Base-by-base conservation (phyloP, 2,329 filamentous ascomycete genomes). In the Gaeumannomyces sp. region DNA sequence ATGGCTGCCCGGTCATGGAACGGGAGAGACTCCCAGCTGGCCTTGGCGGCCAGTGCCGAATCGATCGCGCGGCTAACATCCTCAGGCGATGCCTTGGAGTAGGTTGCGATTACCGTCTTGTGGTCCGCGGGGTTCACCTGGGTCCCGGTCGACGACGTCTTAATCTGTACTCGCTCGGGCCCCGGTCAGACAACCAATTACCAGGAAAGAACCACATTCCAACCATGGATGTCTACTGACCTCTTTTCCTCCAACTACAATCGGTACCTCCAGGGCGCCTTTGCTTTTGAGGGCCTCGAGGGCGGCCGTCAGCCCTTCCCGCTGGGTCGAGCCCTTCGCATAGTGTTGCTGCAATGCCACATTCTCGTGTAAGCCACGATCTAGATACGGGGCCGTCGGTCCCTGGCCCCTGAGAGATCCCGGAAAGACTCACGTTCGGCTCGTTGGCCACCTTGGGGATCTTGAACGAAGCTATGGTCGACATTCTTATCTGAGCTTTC, bases 1-100 rank as follows among this genome's bases (percentile, higher is more conserved):
- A 99, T 85, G 65, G 93, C 91, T 16, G 94, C 94, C 64, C 94
- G 87, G 78, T 98, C 94, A 61, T 91, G 87, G 73, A 98, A 98
- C 19, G 94, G 91, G 25, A 96, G 82, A 6, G 85, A 82, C 73
- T 94, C 93, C 94, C 95, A 99, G 38, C 87, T 85, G 64, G 87
- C 83, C 80, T 96, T 95, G 61, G 93, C 93, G n/a, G 85, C 86
- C 58, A 98, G 85, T 31, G 94, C 94, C 53, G 91, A 85, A 33
- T 92, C 86, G 72, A 98, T 97, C 64, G 94, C 92, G 56, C 82
- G 82, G 68, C 85, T 83, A 69, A 98, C 90, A 72, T 98, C 89
- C 69, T 85, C 81, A 33, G 88, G 79, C 60, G 87, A 89, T 66
- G 94, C 94, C 69, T 91, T 90, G 70, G 93, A 92, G 81, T 95